These are phyloP conservation scores for Protostelium mycophagum DNA, from an alignment of 78 protist genomes.

Conservation along the genomic window DNA sequence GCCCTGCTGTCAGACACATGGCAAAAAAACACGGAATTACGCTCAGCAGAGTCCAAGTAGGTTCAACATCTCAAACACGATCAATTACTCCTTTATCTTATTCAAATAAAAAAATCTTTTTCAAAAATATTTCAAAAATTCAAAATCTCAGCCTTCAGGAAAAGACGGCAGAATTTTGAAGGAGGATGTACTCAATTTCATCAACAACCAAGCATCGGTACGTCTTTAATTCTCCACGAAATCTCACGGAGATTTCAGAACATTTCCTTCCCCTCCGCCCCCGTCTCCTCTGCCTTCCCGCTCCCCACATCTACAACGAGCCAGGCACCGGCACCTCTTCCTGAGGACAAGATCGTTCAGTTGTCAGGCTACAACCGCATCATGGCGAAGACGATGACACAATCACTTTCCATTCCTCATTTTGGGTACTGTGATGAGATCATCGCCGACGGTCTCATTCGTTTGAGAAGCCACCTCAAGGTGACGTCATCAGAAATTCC, in stretches of 20 bases:
- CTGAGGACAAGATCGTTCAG: slow-evolving; percentile 22
- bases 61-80: slow-evolving; percentile 11
- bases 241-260: neutral
- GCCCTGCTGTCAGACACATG: slow-evolving; percentile 86
- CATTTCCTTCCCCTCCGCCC: slow-evolving; percentile 17
- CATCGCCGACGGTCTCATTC: slow-evolving; percentile 15
- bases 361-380: slow-evolving; percentile 33
- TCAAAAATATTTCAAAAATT: no score
- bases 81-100: no score
- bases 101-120: no score
- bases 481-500: neutral
- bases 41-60: slow-evolving; percentile 19
- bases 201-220: slow-evolving; percentile 21
- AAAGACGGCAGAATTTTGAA: slow-evolving; percentile 81
- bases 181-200: slow-evolving; percentile 63
- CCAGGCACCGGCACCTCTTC: neutral
- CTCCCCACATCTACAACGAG: neutral
- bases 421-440: slow-evolving; percentile 81
- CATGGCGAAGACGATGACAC: slow-evolving; percentile 83
- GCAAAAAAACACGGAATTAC: slow-evolving; percentile 69
- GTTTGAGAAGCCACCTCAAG: slow-evolving; percentile 23
- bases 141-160: slow-evolving; percentile 38
- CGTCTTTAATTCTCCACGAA: neutral
- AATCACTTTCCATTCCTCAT: slow-evolving; percentile 70
- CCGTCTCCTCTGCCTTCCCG: slow-evolving; percentile 16